Evolutionary conservation across 2,329 filamentous ascomycete genomes (phyloP).

Genomic region (Xylariomycetidae sp.): DNA sequence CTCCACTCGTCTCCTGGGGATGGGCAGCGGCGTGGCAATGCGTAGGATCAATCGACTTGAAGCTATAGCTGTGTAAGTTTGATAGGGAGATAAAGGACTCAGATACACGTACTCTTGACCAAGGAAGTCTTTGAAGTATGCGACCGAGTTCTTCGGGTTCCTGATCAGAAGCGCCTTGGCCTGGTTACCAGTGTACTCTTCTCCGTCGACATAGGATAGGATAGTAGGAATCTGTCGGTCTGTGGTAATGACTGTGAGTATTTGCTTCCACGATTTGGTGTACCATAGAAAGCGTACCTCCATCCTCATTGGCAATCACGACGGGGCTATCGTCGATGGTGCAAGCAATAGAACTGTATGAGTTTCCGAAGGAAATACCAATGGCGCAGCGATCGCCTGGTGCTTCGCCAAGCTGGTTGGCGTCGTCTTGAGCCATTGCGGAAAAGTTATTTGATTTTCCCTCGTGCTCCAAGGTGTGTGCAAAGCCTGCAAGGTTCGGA

Average conservation of each 20-base stretch:
- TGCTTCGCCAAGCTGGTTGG: slow-evolving; percentile 39
- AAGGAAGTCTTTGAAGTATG: slow-evolving; percentile 93
- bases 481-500: not conserved
- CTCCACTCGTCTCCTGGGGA: slow-evolving; percentile 67
- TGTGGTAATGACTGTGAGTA: slow-evolving; percentile 31
- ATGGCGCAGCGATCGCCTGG: slow-evolving; percentile 68
- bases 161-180: slow-evolving; percentile 91
- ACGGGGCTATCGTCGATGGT: slow-evolving; percentile 92
- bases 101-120: slow-evolving; percentile 71
- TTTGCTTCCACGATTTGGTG: not conserved
- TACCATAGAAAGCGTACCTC: slow-evolving; percentile 55
- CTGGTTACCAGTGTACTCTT: slow-evolving; percentile 95
- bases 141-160: slow-evolving; percentile 88
- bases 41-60: slow-evolving; percentile 94
- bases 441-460: too few species aligned
- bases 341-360: slow-evolving; percentile 94
- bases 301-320: slow-evolving; percentile 98
- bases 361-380: slow-evolving; percentile 97
- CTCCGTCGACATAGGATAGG: slow-evolving; percentile 89
- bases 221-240: slow-evolving; percentile 96
- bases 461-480: too few species aligned
- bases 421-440: slow-evolving; percentile 45
- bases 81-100: slow-evolving; percentile 3
- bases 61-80: slow-evolving; percentile 54
- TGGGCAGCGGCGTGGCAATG: slow-evolving; percentile 92